Base-by-base conservation (phyloP, 1,284 basidiomycete species). In the Somion occarium region DNA sequence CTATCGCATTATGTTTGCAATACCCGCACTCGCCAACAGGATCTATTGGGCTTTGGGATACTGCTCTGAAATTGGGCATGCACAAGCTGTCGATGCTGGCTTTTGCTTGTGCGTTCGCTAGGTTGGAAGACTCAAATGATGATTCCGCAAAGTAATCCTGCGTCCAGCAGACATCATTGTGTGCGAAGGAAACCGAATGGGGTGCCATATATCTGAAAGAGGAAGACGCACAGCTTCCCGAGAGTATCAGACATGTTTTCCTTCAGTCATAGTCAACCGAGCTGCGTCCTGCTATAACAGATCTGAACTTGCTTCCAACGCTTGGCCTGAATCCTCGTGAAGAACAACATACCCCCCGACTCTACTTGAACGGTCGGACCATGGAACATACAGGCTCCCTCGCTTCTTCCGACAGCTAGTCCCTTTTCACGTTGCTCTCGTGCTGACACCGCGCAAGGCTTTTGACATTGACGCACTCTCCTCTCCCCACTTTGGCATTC, bases 401-500 rank as follows among this genome's bases (percentile, higher is more conserved):
- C 73, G 80, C 3, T 81, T 78, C 64, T 82, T 83, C 61, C 72
- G 80, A 5, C 83, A 80, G 80, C 68, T 85, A 9, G 67, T 83
- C 30, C 81, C 82, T 4, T 78, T 73, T 58, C 72, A 76, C 44
- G 56, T 84, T 19, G 80, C 81, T 2, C 70, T 80, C 39, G 82
- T 83, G 77, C 82, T 80, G 0, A 82, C 78, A 0, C 82, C 81
- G 0, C 69, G 76, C 1, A 60, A 66, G 52, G 71, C 71, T 47
- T 67, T 70, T n/a, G 81, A 85, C 59, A 74, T 83, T 46, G 56
- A 61, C 2, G 67, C 69, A 2, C 71, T 83, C 15, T 64, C 70
- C 12, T 76, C 75, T 0, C 64, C 72, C 2, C 60, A 68, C 15
- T 59, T 84, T 20, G 77, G 77, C 11, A 77, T 83, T 51, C 74